Base-by-base conservation (phyloP, 2,329 filamentous ascomycete genomes). In the Furcasterigmium sp. region DNA sequence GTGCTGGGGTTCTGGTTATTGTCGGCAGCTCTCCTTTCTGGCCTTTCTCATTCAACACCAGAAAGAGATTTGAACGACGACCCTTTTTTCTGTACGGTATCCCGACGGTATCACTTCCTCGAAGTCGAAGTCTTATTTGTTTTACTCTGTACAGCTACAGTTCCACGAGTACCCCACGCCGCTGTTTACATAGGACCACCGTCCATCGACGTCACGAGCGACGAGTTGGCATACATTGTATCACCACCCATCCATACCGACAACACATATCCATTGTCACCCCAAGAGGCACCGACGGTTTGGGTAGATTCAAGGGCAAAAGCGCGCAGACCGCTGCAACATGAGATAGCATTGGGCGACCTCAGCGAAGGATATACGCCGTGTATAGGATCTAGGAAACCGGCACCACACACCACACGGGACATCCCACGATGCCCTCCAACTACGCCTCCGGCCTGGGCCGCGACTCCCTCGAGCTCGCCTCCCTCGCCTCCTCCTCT, bases 401-500 rank as follows among this genome's bases (percentile, higher is more conserved):
- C 15, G 18, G 13, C 37, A n/a, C 14, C 9, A 18, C n/a, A 37
- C 36, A n/a, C n/a, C 29, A 32, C 29, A 32, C 29, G n/a, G n/a
- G n/a, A n/a, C n/a, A n/a, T n/a, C 32, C 32, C 32, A 35, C 30
- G n/a, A 41, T 41, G 39, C 39, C 39, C 11, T 41, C 39, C 19
- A 28, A 41, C 11, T 41, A 41, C 29, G 21, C 39, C 39, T 41
- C 39, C n/a, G 32, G 32, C 21, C 32, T 41, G 18, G 26, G n/a
- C 3, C 87, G 93, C 69, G 93, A 98, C 75, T 97, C 91, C 37
- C 82, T 98, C 58, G 93, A 98, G 72, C 85, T 98, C 46, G 93
- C 91, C 47, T 96, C 91, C 42, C 82, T 98, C 51, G 93, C 91
- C 47, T 95, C 89, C 49, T 91, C 86, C 29, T 89, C 85, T 53